These are phyloP conservation scores for Cryptococcus wingfieldii DNA, from an alignment of 1,284 basidiomycete species.

Conservation along the genomic window DNA sequence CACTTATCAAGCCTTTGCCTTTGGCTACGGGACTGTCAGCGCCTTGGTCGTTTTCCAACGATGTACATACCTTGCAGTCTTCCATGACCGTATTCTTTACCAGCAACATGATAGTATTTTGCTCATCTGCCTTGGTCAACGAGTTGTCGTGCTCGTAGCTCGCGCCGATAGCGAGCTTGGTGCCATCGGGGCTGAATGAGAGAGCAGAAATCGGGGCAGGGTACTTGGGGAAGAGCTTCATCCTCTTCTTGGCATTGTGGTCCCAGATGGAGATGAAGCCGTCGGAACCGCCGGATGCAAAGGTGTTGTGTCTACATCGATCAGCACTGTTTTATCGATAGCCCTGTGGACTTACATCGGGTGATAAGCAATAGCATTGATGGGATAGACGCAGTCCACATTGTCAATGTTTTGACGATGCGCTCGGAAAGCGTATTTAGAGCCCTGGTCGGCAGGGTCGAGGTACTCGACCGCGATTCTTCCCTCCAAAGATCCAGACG, in stretches of 20 bases:
- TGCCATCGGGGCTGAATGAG: conserved; percentile 78
- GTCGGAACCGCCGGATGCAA: conserved; percentile 90
- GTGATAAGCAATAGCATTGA: conserved; percentile 92
- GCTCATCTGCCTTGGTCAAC: conserved; percentile 40
- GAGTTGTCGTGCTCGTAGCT: conserved; percentile 87
- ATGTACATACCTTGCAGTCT: conserved; percentile 44
- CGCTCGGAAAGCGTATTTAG: conserved; percentile 98
- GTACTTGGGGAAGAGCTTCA: conserved; percentile 82
- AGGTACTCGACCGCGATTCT: conserved; percentile 97
- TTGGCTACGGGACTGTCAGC: conserved; percentile 20
- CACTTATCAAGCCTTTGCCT: conserved; percentile 26
- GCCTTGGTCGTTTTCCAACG: background rate
- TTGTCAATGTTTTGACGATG: conserved; percentile 85
- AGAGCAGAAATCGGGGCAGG: conserved; percentile 65
- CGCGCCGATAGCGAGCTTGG: conserved; percentile 71
- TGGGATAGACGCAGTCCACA: conserved; percentile 97
- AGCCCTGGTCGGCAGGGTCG: conserved; percentile 71
- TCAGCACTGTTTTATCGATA: background rate
- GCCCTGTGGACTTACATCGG: conserved; percentile 59
- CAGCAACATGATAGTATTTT: conserved; percentile 37
- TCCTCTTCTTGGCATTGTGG: conserved; percentile 89
- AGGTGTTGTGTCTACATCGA: conserved; percentile 73
- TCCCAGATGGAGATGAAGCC: conserved; percentile 93
- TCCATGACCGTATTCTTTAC: conserved; percentile 50
- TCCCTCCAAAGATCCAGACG: conserved; percentile 89